These are phyloP conservation scores for Chalara sp. DNA, from an alignment of 2,329 filamentous ascomycete species.

Conservation along the genomic window DNA sequence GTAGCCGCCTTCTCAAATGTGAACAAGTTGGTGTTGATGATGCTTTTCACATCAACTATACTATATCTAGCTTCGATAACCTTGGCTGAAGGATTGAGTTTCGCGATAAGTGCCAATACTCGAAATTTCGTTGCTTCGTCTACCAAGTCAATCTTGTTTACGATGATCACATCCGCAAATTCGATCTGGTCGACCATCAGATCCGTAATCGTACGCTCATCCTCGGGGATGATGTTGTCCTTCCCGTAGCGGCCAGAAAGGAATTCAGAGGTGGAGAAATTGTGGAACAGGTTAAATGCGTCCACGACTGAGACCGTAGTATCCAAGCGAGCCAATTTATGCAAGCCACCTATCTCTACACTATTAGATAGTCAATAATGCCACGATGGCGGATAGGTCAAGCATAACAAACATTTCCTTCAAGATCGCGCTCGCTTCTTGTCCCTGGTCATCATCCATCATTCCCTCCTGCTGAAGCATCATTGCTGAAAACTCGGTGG, in stretches of 20 bases:
- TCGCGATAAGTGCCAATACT: conserved; percentile 46
- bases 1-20: conserved; percentile 56
- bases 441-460: background rate
- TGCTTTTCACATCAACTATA: conserved; percentile 47
- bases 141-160: conserved; percentile 51
- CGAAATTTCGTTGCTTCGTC: conserved; percentile 36
- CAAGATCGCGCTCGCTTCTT: conserved; percentile 1
- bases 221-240: conserved; percentile 56
- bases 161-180: conserved; percentile 65
- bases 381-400: background rate
- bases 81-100: conserved; percentile 61
- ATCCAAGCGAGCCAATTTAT: conserved; percentile 59
- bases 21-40: conserved; percentile 61
- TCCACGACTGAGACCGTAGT: conserved; percentile 69
- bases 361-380: conserved; percentile 22
- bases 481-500: conserved; percentile 36
- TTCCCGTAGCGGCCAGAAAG: conserved; percentile 53
- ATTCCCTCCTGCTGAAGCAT: conserved; percentile 9
- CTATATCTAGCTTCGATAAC: conserved; percentile 53
- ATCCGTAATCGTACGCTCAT: conserved; percentile 68
- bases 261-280: conserved; percentile 65
- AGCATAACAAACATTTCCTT: conserved; percentile 9
- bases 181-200: conserved; percentile 74
- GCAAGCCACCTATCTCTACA: conserved; percentile 53
- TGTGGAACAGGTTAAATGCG: conserved; percentile 64